Conservation (phyloP, 2,329 filamentous ascomycete genomes). For the Exophiala sideris region DNA sequence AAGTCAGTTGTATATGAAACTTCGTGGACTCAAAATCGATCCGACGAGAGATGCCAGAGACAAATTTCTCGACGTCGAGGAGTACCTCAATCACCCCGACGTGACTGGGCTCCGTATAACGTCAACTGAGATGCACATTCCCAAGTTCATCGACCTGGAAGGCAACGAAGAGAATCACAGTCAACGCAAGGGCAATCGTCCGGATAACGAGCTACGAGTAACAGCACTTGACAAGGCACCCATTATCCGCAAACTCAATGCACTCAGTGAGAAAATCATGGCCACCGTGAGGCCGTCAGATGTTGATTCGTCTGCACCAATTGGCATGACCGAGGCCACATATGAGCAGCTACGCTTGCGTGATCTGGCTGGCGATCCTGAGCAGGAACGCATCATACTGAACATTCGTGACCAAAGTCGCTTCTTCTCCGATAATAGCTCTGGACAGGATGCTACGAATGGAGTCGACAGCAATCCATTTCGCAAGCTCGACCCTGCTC, state of each 20-base stretch:
- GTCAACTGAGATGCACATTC: slow-evolving; percentile 62
- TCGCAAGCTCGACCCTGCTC: slow-evolving; percentile 21
- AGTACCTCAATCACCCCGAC: slow-evolving; percentile 74
- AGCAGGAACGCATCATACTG: slow-evolving; percentile 75
- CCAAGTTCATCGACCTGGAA: slow-evolving; percentile 86
- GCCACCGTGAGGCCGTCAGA: slow-evolving; percentile 79
- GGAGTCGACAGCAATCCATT: slow-evolving; percentile 32
- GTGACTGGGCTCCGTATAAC: slow-evolving; percentile 44
- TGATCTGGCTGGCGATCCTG: slow-evolving; percentile 71
- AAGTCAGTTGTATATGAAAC: slow-evolving; percentile 81
- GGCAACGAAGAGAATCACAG: slow-evolving; percentile 95
- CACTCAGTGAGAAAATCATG: slow-evolving; percentile 88
- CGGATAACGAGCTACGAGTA: slow-evolving; percentile 86
- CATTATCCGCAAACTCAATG: slow-evolving; percentile 85
- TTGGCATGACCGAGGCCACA: slow-evolving; percentile 67
- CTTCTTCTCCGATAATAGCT: slow-evolving; percentile 62
- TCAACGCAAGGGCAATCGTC: slow-evolving; percentile 78
- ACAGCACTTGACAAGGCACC: slow-evolving; percentile 71
- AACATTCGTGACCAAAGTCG: slow-evolving; percentile 84
- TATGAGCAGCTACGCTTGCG: slow-evolving; percentile 72
- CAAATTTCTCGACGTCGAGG: slow-evolving; percentile 41
- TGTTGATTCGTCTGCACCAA: slow-evolving; percentile 60
- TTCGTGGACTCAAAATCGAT: slow-evolving; percentile 82
- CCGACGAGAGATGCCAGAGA: slow-evolving; percentile 70
- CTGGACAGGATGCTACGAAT: slow-evolving; percentile 42